Evolutionary conservation across 768 basidiomycete genomes (phyloP).

Genomic region (Hypholoma sublateritium): DNA sequence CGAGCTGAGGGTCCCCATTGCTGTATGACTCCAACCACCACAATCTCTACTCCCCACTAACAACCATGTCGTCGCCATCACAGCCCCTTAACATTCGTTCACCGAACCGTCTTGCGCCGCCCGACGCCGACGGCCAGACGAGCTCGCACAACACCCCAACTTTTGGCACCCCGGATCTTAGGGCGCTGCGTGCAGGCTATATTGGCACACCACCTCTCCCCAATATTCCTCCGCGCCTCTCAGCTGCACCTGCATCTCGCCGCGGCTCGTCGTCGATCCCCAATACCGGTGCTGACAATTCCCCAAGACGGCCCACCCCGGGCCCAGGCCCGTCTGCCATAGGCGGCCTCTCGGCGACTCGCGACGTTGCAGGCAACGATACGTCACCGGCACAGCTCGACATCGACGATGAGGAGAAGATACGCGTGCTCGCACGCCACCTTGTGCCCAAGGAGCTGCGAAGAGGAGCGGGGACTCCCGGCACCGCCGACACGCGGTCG

Average conservation of each 20-base stretch:
- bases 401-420: constrained; percentile 81
- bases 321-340: constrained; percentile 13
- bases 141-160: constrained; percentile 34
- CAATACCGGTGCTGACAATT: constrained; percentile 6
- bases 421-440: constrained; percentile 75
- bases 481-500: constrained; percentile 15
- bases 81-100: constrained; percentile 51
- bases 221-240: constrained; percentile 49
- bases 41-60: constrained; percentile 1
- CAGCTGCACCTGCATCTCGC: constrained; percentile 16
- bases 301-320: constrained; percentile 13
- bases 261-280: constrained; percentile 16
- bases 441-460: constrained; percentile 76
- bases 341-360: constrained; percentile 21
- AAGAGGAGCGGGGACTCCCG: constrained; percentile 27
- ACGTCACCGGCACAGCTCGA: constrained; percentile 21
- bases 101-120: constrained; percentile 21
- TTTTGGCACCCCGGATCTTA: constrained; percentile 63
- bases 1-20: not conserved
- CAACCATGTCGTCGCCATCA: constrained; percentile 54
- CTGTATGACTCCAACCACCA: constrained; percentile 13
- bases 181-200: constrained; percentile 65
- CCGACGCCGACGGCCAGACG: constrained; percentile 21
- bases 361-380: constrained; percentile 25
- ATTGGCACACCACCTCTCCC: constrained; percentile 55